Evolutionary conservation across 352 stramenopile species (phyloP), one percentile per base, ranked within the genome.

Genomic region (Phytophthora chlamydospora): DNA sequence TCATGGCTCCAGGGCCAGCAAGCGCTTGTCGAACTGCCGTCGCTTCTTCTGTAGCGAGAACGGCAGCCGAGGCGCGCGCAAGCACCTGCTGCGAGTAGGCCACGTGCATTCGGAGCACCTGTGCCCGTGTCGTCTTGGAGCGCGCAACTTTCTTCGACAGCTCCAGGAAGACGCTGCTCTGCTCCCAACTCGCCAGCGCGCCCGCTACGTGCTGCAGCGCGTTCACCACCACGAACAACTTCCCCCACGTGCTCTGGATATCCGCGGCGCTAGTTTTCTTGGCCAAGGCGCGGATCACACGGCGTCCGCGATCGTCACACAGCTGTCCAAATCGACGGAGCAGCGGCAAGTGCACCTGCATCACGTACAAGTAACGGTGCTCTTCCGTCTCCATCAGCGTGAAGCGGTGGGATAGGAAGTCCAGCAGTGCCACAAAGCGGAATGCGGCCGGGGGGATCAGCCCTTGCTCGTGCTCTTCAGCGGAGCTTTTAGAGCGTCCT

Each of bases 331-430:
- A 80, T 34, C 50, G 68, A 49, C 34, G 61, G 29, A 93, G 61
- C 44, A 93, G 58, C 21, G 68, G 66, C 14, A 86, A 61, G 27
- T 88, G 73, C 38, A 93, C 84, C 45, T 93, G 82, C 31, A 80
- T 78, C 8, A 93, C 70, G 59, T 93, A 93, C 56, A 93, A n/a
- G 41, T 90, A 91, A 2, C 82, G 70, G 45, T 90, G 80, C 43
- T 89, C 71, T 17, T 89, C 78, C 7, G 69, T 83, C 29, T 70
- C 74, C 65, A 93, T 89, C 24, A 77, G 66, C 11, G 66, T 67
- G 33, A 93, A 90, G 9, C 84, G 80, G 3, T 75, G 76, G 16
- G 74, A 90, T 6, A 93, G 54, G 24, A 90, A 91, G 32, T 91
- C 82, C 8, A 93, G 64, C 13, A 91, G 39, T 24, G 76, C 54